Evolutionary conservation across 257 asterid genomes (phyloP).

Genomic region (Solanum phureja): DNA sequence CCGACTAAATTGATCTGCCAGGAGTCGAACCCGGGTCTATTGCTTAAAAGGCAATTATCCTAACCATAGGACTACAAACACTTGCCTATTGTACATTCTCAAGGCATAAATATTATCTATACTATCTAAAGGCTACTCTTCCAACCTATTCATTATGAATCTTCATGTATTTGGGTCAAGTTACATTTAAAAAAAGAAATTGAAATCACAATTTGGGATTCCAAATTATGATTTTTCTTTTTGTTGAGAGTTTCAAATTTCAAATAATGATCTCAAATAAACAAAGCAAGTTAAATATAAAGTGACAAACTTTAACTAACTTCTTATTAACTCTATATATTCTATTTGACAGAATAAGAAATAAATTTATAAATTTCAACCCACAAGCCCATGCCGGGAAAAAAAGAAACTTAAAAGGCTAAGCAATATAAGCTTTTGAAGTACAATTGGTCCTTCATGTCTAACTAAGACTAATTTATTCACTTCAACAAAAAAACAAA

Average conservation of each 20-base stretch:
- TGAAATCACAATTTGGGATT: too few species aligned
- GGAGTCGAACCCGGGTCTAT: slow-evolving; percentile 99
- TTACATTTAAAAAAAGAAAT: too few species aligned
- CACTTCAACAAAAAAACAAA: background rate
- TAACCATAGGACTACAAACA: background rate
- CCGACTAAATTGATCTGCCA: slow-evolving; percentile 26
- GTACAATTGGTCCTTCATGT: background rate
- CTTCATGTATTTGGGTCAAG: too few species aligned
- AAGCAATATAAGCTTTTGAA: background rate
- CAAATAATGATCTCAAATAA: background rate
- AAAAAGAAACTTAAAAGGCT: background rate
- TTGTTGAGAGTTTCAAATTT: too few species aligned
- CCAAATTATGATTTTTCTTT: too few species aligned
- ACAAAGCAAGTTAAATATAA: background rate
- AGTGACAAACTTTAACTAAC: background rate
- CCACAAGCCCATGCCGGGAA: background rate
- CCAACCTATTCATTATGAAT: too few species aligned
- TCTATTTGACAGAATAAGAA: background rate
- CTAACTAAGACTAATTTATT: background rate
- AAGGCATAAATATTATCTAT: too few species aligned
- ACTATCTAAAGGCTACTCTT: too few species aligned
- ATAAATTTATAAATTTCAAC: too few species aligned
- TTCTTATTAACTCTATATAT: too few species aligned
- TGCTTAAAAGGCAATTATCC: slow-evolving; percentile 99
- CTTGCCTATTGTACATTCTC: background rate